phyloP scores from a whole-genome alignment of 2,329 filamentous ascomycete genomes.

The Acrocalymma vagum region DNA sequence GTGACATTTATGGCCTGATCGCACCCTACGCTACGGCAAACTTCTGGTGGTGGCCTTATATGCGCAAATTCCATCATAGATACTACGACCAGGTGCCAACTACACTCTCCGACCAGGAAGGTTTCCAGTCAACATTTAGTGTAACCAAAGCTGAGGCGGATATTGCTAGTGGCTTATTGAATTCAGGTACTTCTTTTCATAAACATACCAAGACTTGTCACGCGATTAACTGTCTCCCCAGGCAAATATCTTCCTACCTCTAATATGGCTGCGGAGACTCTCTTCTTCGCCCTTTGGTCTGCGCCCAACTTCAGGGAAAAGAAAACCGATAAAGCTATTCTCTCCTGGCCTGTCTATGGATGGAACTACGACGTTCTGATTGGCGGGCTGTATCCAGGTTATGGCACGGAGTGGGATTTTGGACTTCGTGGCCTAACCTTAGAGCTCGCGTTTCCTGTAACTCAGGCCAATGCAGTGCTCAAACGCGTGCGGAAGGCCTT shows the following conservation, averaged over 20 bases:
- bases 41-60: conserved; percentile 64
- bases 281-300: conserved; percentile 60
- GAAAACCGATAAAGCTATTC: conserved; percentile 54
- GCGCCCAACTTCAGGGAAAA: conserved; percentile 63
- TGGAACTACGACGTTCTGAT: conserved; percentile 65
- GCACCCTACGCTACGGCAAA: conserved; percentile 62
- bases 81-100: conserved; percentile 59
- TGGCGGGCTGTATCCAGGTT: conserved; percentile 58
- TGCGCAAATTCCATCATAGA: conserved; percentile 61
- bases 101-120: conserved; percentile 54
- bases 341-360: conserved; percentile 60
- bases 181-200: conserved; percentile 46
- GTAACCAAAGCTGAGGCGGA: conserved; percentile 55
- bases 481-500: conserved; percentile 59
- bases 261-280: conserved; percentile 60
- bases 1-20: conserved; percentile 61
- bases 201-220: not conserved
- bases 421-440: conserved; percentile 59
- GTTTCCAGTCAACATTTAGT: conserved; percentile 63
- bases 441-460: conserved; percentile 62
- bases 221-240: conserved; percentile 2
- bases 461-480: conserved; percentile 59
- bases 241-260: conserved; percentile 55
- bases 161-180: conserved; percentile 53
- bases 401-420: conserved; percentile 61